Conservation (phyloP, 768 basidiomycete species). For the Cystobasidium onofrii region DNA sequence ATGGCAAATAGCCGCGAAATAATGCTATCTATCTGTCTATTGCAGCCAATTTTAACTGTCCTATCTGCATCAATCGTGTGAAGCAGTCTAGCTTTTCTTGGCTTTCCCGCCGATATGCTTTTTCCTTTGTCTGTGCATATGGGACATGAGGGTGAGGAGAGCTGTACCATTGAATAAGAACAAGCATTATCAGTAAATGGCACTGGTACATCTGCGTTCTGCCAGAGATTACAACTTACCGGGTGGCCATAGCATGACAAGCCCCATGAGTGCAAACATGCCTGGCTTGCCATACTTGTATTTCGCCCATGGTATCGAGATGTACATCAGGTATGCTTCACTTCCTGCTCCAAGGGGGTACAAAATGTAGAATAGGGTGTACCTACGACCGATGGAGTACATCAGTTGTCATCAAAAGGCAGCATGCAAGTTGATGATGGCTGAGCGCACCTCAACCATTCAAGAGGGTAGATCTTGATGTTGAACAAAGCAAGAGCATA, state of each 20-base stretch:
- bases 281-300: constrained; percentile 37
- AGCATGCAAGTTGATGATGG: not conserved
- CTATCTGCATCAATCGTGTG: too few relatives aligned
- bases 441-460: constrained; percentile 45
- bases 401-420: constrained; percentile 25
- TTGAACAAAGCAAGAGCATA: constrained; percentile 65
- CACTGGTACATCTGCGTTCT: too few relatives aligned
- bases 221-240: too few relatives aligned
- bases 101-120: constrained; percentile 48
- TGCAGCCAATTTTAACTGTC: too few relatives aligned
- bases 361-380: constrained; percentile 86
- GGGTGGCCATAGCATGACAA: constrained; percentile 82
- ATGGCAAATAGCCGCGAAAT: too few relatives aligned
- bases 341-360: constrained; percentile 87
- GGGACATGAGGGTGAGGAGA: constrained; percentile 47
- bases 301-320: constrained; percentile 57
- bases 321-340: constrained; percentile 74
- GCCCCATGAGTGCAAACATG: constrained; percentile 40
- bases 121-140: constrained; percentile 56
- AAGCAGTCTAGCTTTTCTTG: not conserved
- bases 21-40: too few relatives aligned
- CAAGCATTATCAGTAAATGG: constrained; percentile 43
- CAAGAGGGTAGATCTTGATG: constrained; percentile 47
- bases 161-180: constrained; percentile 11
- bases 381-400: constrained; percentile 57